Conservation (phyloP, 352 stramenopile genomes). For the Elongisporangium senticosum region DNA sequence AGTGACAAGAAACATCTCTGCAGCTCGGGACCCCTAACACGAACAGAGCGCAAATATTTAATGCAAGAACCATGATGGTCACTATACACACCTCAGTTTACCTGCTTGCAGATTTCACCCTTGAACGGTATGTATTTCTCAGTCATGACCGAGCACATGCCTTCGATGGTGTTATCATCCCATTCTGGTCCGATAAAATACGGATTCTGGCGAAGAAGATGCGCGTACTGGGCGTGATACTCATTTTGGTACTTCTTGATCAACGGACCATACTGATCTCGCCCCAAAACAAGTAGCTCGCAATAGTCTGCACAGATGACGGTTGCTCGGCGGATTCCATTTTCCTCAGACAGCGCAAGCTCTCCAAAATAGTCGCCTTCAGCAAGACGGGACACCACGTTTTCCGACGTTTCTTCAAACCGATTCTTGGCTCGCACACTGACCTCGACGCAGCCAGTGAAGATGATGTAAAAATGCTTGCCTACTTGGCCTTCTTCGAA, state of each 20-base stretch:
- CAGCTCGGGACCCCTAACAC: constrained; percentile 54
- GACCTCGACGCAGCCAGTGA: constrained; percentile 64
- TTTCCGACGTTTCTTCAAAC: constrained; percentile 61
- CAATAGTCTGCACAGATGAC: constrained; percentile 69
- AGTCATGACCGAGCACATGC: constrained; percentile 81
- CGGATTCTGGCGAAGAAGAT: constrained; percentile 66
- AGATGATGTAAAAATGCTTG: constrained; percentile 83
- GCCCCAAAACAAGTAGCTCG: constrained; percentile 65
- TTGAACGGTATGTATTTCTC: constrained; percentile 74
- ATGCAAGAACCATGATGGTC: not conserved
- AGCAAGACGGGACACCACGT: constrained; percentile 52
- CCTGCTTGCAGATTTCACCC: constrained; percentile 76
- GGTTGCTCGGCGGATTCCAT: constrained; percentile 64
- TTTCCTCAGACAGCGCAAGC: constrained; percentile 57
- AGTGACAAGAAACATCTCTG: constrained; percentile 71
- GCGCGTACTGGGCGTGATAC: constrained; percentile 74
- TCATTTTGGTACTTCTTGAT: constrained; percentile 85
- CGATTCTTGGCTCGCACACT: constrained; percentile 66
- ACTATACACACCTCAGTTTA: constrained; percentile 8
- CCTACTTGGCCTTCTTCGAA: constrained; percentile 78
- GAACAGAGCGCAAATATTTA: not conserved
- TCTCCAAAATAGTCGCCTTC: constrained; percentile 82
- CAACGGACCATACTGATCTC: constrained; percentile 77
- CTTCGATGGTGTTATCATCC: constrained; percentile 78
- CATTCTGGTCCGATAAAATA: constrained; percentile 77